phyloP scores from a whole-genome alignment of 257 asterid species.

The Lantana camara region DNA sequence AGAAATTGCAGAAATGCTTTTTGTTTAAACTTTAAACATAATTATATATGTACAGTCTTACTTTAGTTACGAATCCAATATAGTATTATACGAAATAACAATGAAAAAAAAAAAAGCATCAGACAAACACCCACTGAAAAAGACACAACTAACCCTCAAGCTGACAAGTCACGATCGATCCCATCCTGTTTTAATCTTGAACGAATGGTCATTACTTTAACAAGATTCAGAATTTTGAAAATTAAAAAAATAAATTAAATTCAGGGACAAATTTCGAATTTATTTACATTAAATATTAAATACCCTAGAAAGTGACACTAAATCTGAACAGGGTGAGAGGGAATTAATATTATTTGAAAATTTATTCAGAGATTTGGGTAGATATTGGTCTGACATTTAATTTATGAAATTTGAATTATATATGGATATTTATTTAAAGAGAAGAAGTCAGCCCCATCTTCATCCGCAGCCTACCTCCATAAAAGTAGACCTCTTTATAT shows the following conservation, averaged over 20 bases:
- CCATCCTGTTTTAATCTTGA: conserved; percentile 26
- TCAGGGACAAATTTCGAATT: not conserved
- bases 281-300: not conserved
- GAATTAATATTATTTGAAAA: not conserved
- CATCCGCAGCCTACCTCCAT: conserved; percentile 11
- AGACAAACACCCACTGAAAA: conserved; percentile 33
- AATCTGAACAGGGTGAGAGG: not conserved
- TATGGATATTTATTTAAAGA: not conserved
- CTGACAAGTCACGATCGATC: conserved; percentile 30
- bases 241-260: not conserved
- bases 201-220: conserved; percentile 22
- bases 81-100: not conserved
- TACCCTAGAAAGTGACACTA: not conserved
- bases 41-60: not conserved
- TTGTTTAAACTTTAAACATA: not conserved
- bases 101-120: conserved; percentile 23
- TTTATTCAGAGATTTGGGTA: not conserved
- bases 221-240: not conserved
- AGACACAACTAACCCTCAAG: conserved; percentile 20
- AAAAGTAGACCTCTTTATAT: conserved; percentile 28
- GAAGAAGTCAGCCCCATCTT: conserved; percentile 9
- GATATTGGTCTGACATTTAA: not conserved
- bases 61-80: not conserved
- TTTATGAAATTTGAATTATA: not conserved
- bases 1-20: not conserved